phyloP scores from a whole-genome alignment of 768 basidiomycete species.

The Rubroboletus pulcherrimus region DNA sequence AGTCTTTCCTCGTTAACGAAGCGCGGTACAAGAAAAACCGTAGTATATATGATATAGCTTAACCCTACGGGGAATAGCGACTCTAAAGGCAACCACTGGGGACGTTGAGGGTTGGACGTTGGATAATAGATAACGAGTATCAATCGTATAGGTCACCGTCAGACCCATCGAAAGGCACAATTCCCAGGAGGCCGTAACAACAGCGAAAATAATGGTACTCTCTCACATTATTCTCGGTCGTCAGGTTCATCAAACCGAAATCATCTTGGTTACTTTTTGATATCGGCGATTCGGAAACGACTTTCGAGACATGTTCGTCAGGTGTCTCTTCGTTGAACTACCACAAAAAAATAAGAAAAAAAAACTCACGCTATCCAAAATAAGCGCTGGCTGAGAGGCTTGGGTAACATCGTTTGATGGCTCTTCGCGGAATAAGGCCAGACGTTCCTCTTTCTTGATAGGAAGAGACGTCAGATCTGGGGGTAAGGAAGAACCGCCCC shows the following conservation, averaged over 20 bases:
- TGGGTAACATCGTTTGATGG: neutral
- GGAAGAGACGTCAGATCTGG: neutral
- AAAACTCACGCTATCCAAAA: neutral
- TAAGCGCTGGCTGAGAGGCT: neutral
- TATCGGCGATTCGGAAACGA: neutral
- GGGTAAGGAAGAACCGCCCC: neutral
- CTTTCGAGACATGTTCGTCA: neutral
- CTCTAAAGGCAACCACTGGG: neutral
- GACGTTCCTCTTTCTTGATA: constrained; percentile 3
- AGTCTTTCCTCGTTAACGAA: neutral
- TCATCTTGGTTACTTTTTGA: neutral
- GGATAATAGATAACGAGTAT: neutral
- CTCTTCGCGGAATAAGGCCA: constrained; percentile 6
- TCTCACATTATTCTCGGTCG: too few relatives aligned
- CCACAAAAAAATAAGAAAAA: neutral
- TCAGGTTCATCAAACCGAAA: too few relatives aligned
- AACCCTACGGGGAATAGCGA: neutral
- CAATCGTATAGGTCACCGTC: too few relatives aligned
- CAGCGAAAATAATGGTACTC: neutral
- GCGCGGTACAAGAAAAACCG: neutral
- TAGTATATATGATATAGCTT: neutral
- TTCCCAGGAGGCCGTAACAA: neutral
- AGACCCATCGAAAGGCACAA: neutral
- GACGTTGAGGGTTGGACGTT: neutral
- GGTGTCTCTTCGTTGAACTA: neutral